Evolutionary conservation across 140 eudicot genomes (phyloP).

Genomic region (Senecio squalidus): DNA sequence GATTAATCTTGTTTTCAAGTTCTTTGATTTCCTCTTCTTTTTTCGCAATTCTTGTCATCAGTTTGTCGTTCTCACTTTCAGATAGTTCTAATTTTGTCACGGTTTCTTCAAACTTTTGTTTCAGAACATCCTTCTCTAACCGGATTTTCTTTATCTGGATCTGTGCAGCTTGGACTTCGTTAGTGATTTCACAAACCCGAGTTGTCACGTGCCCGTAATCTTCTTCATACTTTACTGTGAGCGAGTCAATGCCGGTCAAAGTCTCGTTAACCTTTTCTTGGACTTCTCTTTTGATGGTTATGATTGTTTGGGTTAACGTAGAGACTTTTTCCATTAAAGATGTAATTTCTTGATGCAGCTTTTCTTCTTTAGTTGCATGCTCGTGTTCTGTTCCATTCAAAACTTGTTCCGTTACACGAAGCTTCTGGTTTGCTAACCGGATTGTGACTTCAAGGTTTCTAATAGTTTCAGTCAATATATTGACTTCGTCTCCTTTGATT

Average conservation of each 20-base stretch:
- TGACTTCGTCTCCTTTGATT: conserved; percentile 63
- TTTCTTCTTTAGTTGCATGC: conserved; percentile 45
- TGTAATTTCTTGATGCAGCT: conserved; percentile 49
- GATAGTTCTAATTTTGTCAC: conserved; percentile 14
- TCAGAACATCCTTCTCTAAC: conserved; percentile 26
- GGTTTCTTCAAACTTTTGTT: conserved; percentile 29
- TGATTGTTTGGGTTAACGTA: conserved; percentile 29
- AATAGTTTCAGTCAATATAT: conserved; percentile 54
- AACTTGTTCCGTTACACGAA: conserved; percentile 74
- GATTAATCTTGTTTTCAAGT: conserved; percentile 37
- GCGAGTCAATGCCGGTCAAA: conserved; percentile 43
- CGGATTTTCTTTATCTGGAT: conserved; percentile 35
- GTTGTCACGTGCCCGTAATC: conserved; percentile 62
- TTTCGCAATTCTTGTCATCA: conserved; percentile 30
- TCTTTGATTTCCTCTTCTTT: conserved; percentile 44
- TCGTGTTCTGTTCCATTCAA: conserved; percentile 62
- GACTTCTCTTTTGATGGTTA: conserved; percentile 32
- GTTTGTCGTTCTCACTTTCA: conserved; percentile 34
- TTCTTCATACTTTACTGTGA: conserved; percentile 62
- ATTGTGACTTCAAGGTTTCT: conserved; percentile 68
- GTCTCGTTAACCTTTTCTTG: conserved; percentile 44
- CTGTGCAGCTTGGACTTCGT: conserved; percentile 47
- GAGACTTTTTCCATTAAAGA: conserved; percentile 44
- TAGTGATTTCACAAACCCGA: conserved; percentile 45
- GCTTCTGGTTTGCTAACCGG: conserved; percentile 78